phyloP scores from a whole-genome alignment of 2,329 filamentous ascomycete genomes.

The Shiraia sp. region DNA sequence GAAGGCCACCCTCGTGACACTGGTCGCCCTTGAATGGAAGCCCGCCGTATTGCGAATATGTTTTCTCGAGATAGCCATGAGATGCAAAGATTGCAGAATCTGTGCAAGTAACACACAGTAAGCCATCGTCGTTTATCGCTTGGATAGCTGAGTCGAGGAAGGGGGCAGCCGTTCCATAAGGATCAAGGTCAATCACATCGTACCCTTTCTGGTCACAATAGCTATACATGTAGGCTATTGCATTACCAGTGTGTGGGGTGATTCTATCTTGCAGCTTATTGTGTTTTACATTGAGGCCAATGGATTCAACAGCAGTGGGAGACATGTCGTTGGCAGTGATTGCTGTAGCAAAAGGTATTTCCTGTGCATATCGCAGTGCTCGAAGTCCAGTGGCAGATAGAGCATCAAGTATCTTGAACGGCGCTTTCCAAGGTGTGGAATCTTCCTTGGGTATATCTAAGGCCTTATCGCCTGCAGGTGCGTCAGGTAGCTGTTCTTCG shows the following conservation, averaged over 20 bases:
- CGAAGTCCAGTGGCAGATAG: constrained; percentile 91
- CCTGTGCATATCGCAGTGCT: constrained; percentile 86
- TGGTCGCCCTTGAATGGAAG: constrained; percentile 81
- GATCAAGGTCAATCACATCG: constrained; percentile 94
- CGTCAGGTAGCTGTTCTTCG: constrained; percentile 9
- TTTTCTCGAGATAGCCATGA: constrained; percentile 91
- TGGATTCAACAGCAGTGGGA: constrained; percentile 73
- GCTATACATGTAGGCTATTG: constrained; percentile 88
- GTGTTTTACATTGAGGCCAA: constrained; percentile 81
- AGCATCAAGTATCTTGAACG: constrained; percentile 78
- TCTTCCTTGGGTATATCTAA: constrained; percentile 9
- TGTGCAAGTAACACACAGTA: constrained; percentile 94
- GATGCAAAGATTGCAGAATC: constrained; percentile 96
- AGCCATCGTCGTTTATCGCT: constrained; percentile 81
- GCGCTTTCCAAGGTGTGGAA: constrained; percentile 22
- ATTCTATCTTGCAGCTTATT: constrained; percentile 76
- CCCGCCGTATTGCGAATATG: constrained; percentile 91
- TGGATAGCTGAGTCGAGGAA: constrained; percentile 93
- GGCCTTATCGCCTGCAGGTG: constrained; percentile 3
- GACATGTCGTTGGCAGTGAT: constrained; percentile 92
- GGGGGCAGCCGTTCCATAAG: constrained; percentile 89
- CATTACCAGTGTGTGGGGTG: constrained; percentile 76
- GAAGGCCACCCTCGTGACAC: constrained; percentile 86
- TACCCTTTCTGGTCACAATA: constrained; percentile 66
- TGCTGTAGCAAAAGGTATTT: constrained; percentile 80